phyloP scores from a whole-genome alignment of 2,329 filamentous ascomycete species.

The Alternaria arborescens region DNA sequence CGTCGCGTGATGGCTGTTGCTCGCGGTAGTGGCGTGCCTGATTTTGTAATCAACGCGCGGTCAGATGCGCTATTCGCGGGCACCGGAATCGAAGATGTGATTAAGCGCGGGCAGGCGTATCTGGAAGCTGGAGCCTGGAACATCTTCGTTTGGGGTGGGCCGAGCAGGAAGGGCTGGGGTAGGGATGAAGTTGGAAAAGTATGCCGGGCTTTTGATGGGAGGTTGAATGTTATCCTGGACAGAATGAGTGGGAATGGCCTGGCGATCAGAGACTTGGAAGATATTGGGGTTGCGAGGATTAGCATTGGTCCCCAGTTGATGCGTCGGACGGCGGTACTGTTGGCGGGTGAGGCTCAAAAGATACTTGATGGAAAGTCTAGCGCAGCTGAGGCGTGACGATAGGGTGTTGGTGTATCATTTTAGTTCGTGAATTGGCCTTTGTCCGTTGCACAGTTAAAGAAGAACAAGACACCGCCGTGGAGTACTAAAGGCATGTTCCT shows the following conservation, averaged over 20 bases:
- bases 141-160: slow-evolving; percentile 68
- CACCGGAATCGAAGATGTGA: not conserved
- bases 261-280: slow-evolving; percentile 33
- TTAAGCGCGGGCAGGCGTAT: not conserved
- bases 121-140: slow-evolving; percentile 61
- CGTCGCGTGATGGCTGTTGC: slow-evolving; percentile 55
- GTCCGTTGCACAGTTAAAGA: not conserved
- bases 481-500: not conserved
- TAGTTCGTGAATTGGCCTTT: not conserved
- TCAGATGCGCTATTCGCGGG: not conserved
- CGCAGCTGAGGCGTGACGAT: not conserved
- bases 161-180: slow-evolving; percentile 46
- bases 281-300: slow-evolving; percentile 45
- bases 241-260: slow-evolving; percentile 28
- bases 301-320: slow-evolving; percentile 45
- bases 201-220: slow-evolving; percentile 32
- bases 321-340: slow-evolving; percentile 18
- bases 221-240: slow-evolving; percentile 40
- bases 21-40: slow-evolving; percentile 43
- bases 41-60: not conserved
- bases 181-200: slow-evolving; percentile 35
- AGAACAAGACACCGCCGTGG: not conserved
- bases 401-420: not conserved
- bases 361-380: slow-evolving; percentile 27
- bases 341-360: slow-evolving; percentile 29